Evolutionary conservation across 345 rosid species (phyloP).

Genomic region (Citrus cavaleriei): DNA sequence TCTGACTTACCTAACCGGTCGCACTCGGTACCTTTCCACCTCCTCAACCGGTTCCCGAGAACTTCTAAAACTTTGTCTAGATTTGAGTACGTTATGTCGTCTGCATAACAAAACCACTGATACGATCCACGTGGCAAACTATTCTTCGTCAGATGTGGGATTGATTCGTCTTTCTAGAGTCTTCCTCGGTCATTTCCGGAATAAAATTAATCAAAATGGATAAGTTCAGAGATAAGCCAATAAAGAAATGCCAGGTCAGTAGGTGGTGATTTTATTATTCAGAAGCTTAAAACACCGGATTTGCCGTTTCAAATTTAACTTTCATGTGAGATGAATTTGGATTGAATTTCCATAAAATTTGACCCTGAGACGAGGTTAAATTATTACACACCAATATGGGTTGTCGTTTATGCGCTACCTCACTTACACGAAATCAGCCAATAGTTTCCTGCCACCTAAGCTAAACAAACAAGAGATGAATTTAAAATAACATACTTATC

Average conservation of each 20-base stretch:
- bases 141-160: background rate
- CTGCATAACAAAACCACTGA: background rate
- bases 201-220: background rate
- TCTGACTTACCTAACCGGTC: slow-evolving; percentile 27
- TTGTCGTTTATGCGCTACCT: background rate
- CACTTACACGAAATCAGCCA: slow-evolving; percentile 7
- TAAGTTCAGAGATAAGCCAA: slow-evolving; percentile 8
- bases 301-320: slow-evolving; percentile 16
- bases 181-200: slow-evolving; percentile 14
- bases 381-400: slow-evolving; percentile 20
- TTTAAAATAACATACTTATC: background rate
- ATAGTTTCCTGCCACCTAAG: slow-evolving; percentile 22
- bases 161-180: background rate
- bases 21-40: slow-evolving; percentile 26
- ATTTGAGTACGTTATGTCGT: background rate
- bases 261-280: background rate
- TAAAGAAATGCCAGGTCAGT: slow-evolving; percentile 21
- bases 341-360: slow-evolving; percentile 63
- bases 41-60: slow-evolving; percentile 31
- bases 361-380: slow-evolving; percentile 30
- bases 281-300: background rate
- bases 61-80: background rate
- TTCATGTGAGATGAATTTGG: slow-evolving; percentile 51
- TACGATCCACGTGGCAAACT: slow-evolving; percentile 14
- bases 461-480: background rate